phyloP scores from a whole-genome alignment of 1,284 basidiomycete species.

The Marasmius oreades region DNA sequence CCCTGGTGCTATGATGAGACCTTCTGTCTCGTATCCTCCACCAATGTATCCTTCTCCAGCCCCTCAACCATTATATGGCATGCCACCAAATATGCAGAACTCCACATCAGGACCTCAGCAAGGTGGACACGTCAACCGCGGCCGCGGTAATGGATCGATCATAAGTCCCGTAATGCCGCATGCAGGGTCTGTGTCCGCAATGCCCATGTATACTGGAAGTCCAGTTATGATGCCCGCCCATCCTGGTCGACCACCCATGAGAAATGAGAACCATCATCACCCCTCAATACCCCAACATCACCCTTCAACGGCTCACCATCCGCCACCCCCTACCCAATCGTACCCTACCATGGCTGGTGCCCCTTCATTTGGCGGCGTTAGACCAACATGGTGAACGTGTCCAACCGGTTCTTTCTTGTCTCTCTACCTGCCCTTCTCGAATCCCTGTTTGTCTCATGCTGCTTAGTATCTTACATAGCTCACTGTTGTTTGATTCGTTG shows the following conservation, averaged over 20 bases:
- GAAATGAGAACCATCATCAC: constrained; percentile 29
- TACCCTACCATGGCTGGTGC: constrained; percentile 14
- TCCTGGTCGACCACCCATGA: constrained; percentile 26
- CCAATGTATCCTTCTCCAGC: constrained; percentile 57
- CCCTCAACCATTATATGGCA: constrained; percentile 48
- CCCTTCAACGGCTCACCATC: constrained; percentile 6
- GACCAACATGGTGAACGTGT: constrained; percentile 39
- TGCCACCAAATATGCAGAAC: constrained; percentile 41
- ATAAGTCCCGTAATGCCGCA: constrained; percentile 70
- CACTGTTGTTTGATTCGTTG: neutral
- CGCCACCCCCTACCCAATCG: constrained; percentile 3
- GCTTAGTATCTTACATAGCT: neutral
- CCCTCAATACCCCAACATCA: constrained; percentile 4
- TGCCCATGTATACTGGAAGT: constrained; percentile 58
- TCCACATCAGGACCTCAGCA: constrained; percentile 31
- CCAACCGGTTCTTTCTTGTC: neutral
- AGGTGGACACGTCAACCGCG: constrained; percentile 39
- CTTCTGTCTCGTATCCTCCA: constrained; percentile 48
- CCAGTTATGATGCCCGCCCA: constrained; percentile 63
- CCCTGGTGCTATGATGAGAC: constrained; percentile 50
- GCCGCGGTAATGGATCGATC: constrained; percentile 40
- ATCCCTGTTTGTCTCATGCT: neutral
- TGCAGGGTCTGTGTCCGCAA: constrained; percentile 37
- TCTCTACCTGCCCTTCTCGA: neutral
- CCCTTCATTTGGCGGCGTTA: constrained; percentile 30